Conservation (phyloP, 495 filamentous ascomycete genomes). For the Aspergillus nidulans region DNA sequence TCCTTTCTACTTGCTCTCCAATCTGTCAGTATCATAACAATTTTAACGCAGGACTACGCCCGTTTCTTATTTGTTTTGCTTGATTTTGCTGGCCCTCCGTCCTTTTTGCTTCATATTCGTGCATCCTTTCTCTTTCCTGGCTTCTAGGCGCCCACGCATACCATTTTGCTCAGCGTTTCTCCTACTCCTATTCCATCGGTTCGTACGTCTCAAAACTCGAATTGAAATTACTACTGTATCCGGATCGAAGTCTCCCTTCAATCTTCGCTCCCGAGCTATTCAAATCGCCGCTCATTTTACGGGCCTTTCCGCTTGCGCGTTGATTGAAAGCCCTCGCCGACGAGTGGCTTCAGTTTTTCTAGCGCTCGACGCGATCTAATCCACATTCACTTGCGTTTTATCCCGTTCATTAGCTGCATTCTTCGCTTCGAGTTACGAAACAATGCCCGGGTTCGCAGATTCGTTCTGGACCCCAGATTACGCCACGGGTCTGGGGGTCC, state of each 20-base stretch:
- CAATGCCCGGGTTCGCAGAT: constrained; percentile 84
- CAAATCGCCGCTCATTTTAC: not conserved
- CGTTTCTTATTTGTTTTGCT: not conserved
- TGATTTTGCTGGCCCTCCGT: not conserved
- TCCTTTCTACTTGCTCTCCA: constrained; percentile 9
- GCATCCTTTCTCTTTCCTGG: constrained; percentile 4
- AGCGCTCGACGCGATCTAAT: not conserved
- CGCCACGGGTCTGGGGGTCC: constrained; percentile 85
- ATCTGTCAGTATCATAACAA: not conserved
- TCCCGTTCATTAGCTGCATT: not conserved
- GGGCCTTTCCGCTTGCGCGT: not conserved
- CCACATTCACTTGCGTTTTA: not conserved
- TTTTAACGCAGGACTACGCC: constrained; percentile 3
- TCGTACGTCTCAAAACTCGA: constrained; percentile 1
- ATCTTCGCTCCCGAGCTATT: not conserved
- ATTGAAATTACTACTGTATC: constrained; percentile 2
- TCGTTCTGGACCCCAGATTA: constrained; percentile 97
- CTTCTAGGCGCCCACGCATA: constrained; percentile 24
- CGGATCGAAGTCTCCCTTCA: constrained; percentile 7
- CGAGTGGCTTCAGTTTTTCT: not conserved
- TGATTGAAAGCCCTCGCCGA: not conserved
- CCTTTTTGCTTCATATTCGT: not conserved
- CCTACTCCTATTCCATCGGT: constrained; percentile 1
- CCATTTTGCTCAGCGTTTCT: not conserved
- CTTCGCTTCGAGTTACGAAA: constrained; percentile 4